A percentile compares a stretch with the other conserved stretches of the same genome.
These are phyloP conservation scores for Puccinia triticina DNA, from an alignment of 1,284 basidiomycete genomes.

Conservation along the genomic window DNA sequence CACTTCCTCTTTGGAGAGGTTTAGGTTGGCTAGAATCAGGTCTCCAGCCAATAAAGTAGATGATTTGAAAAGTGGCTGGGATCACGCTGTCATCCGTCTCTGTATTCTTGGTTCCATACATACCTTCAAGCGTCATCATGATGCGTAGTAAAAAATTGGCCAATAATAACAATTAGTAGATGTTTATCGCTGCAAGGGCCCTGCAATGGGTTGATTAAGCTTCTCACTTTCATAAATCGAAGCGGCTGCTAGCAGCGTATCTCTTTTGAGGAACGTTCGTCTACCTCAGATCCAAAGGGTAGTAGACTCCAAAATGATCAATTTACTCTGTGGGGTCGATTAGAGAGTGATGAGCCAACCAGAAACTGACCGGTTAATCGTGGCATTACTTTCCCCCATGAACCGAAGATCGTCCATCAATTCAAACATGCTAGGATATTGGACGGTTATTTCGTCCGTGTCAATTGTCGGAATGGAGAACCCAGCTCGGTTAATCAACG, in stretches of 20 bases:
- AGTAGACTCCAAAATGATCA: neutral
- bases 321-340: neutral
- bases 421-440: slow-evolving; percentile 95
- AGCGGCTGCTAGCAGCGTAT: slow-evolving; percentile 85
- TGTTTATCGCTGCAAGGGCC: neutral
- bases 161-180: slow-evolving; percentile 40
- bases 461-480: slow-evolving; percentile 94
- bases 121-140: slow-evolving; percentile 64
- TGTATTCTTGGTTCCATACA: slow-evolving; percentile 69
- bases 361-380: slow-evolving; percentile 71
- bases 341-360: neutral
- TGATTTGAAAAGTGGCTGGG: slow-evolving; percentile 93
- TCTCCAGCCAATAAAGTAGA: slow-evolving; percentile 99
- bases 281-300: slow-evolving; percentile 61
- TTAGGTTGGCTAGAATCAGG: slow-evolving; percentile 81
- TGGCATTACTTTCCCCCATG: slow-evolving; percentile 96
- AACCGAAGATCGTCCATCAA: slow-evolving; percentile 86
- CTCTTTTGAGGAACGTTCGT: slow-evolving; percentile 73
- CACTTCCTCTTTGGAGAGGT: slow-evolving; percentile 81
- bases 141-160: neutral
- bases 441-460: slow-evolving; percentile 86
- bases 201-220: neutral
- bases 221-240: slow-evolving; percentile 83
- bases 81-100: slow-evolving; percentile 71
- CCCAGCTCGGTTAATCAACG: slow-evolving; percentile 85